These are phyloP conservation scores for Macadamia tetraphylla DNA, from an alignment of 164 flowering plant genomes.

Conservation along the genomic window DNA sequence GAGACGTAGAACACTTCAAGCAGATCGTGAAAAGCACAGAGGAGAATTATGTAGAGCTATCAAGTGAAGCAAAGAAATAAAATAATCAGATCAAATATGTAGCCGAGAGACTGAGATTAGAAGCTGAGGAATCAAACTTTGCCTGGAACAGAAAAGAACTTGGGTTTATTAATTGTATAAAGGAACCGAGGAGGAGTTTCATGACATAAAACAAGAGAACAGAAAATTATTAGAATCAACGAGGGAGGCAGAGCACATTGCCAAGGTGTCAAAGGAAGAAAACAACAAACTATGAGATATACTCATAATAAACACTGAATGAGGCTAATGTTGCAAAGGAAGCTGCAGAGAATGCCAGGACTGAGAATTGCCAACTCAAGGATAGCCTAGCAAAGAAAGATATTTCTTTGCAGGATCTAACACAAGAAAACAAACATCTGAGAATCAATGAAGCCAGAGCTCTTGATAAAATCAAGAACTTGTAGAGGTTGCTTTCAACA, in stretches of 20 bases:
- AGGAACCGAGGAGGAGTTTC: slow-evolving; percentile 59
- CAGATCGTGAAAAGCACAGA: slow-evolving; percentile 24
- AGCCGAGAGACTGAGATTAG: slow-evolving; percentile 51
- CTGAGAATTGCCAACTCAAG: slow-evolving; percentile 65
- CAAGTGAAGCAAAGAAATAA: slow-evolving; percentile 52
- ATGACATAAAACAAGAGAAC: slow-evolving; percentile 35
- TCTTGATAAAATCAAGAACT: slow-evolving; percentile 45
- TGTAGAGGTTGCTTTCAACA: slow-evolving; percentile 34
- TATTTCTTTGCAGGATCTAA: slow-evolving; percentile 31
- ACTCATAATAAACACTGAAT: slow-evolving; percentile 71
- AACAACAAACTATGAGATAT: slow-evolving; percentile 63
- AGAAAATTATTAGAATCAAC: slow-evolving; percentile 29
- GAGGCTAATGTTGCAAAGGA: slow-evolving; percentile 80
- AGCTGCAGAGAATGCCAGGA: slow-evolving; percentile 64
- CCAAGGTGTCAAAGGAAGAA: slow-evolving; percentile 48
- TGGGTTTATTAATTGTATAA: slow-evolving; percentile 64
- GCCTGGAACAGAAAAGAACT: slow-evolving; percentile 75
- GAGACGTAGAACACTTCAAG: slow-evolving; percentile 37
- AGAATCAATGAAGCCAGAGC: slow-evolving; percentile 45
- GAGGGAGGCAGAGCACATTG: slow-evolving; percentile 32
- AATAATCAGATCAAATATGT: slow-evolving; percentile 37
- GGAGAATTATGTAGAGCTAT: slow-evolving; percentile 28
- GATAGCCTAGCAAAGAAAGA: slow-evolving; percentile 61
- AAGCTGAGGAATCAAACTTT: slow-evolving; percentile 63
- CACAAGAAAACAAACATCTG: slow-evolving; percentile 45